Evolutionary conservation across 2,329 filamentous ascomycete species (phyloP).

Genomic region (Seiridium unicorne): DNA sequence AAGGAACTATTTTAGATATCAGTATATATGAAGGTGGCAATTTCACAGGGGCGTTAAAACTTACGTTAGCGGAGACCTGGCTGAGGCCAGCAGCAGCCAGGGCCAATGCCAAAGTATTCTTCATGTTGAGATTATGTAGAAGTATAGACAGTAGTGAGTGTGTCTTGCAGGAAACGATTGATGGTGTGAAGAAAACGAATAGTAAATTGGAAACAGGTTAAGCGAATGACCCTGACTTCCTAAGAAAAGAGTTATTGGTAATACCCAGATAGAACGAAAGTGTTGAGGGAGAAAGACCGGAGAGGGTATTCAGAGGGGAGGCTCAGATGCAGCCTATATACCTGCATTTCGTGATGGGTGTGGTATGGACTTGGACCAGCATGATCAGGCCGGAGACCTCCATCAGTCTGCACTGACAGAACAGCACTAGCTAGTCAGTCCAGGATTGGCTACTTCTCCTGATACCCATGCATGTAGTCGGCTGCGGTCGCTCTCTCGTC

Average conservation of each 20-base stretch:
- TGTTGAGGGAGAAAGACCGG: constrained; percentile 9
- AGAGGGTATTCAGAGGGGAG: neutral
- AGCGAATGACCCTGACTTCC: constrained; percentile 57
- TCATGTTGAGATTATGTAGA: constrained; percentile 40
- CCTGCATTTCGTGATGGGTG: constrained; percentile 16
- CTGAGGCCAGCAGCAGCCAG: constrained; percentile 50
- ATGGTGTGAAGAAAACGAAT: constrained; percentile 24
- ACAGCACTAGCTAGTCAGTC: constrained; percentile 17
- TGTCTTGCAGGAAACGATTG: constrained; percentile 16
- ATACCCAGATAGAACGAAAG: constrained; percentile 26
- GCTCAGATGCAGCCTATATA: constrained; percentile 25
- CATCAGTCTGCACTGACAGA: constrained; percentile 10
- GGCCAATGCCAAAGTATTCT: constrained; percentile 46
- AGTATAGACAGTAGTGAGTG: neutral
- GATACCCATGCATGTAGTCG: constrained; percentile 15
- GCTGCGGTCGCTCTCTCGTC: constrained; percentile 8
- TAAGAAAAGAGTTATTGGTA: constrained; percentile 27
- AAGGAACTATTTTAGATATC: constrained; percentile 15
- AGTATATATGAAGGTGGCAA: neutral
- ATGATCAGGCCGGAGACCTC: neutral
- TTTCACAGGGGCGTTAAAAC: constrained; percentile 13
- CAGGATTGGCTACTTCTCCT: constrained; percentile 21
- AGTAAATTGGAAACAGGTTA: constrained; percentile 37
- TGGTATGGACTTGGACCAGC: constrained; percentile 12
- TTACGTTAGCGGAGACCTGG: constrained; percentile 47